Evolutionary conservation across 495 filamentous ascomycete species (phyloP).

Genomic region (Haplographium delicatum): DNA sequence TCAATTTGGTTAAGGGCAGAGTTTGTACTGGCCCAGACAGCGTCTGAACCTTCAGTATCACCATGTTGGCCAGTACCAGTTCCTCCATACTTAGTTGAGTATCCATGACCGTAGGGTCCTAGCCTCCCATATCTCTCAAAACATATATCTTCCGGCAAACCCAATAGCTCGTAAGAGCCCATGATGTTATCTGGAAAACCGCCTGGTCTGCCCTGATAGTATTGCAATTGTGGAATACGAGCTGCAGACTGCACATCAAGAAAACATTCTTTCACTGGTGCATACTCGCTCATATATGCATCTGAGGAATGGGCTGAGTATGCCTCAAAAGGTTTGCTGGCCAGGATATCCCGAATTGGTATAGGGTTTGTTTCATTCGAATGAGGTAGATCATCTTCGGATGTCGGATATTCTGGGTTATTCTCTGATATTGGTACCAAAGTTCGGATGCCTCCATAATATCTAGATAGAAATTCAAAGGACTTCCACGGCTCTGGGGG

Average conservation of each 20-base stretch:
- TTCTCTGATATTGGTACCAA: constrained; percentile 58
- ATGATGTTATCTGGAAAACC: constrained; percentile 80
- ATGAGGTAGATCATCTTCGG: constrained; percentile 38
- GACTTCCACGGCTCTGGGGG: constrained; percentile 72
- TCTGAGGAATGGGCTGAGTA: constrained; percentile 61
- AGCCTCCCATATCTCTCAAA: constrained; percentile 88
- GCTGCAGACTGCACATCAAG: constrained; percentile 57
- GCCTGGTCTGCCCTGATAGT: constrained; percentile 65
- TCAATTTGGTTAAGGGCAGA: constrained; percentile 53
- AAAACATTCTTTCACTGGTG: constrained; percentile 68
- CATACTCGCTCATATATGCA: constrained; percentile 54
- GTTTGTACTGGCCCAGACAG: constrained; percentile 63
- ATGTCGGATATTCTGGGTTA: constrained; percentile 70
- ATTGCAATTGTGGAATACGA: constrained; percentile 61
- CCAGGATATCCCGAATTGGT: constrained; percentile 33
- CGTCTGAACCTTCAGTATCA: constrained; percentile 67
- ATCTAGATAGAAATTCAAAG: constrained; percentile 75
- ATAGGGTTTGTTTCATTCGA: constrained; percentile 24
- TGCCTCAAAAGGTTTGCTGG: constrained; percentile 59
- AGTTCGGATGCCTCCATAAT: constrained; percentile 74
- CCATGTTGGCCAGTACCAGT: constrained; percentile 74
- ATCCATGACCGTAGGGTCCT: constrained; percentile 87
- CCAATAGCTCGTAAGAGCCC: constrained; percentile 76
- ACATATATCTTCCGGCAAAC: constrained; percentile 80
- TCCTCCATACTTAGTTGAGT: constrained; percentile 69